These are phyloP conservation scores for Thelonectria rubi DNA, from an alignment of 2,329 filamentous ascomycete species.

Conservation along the genomic window DNA sequence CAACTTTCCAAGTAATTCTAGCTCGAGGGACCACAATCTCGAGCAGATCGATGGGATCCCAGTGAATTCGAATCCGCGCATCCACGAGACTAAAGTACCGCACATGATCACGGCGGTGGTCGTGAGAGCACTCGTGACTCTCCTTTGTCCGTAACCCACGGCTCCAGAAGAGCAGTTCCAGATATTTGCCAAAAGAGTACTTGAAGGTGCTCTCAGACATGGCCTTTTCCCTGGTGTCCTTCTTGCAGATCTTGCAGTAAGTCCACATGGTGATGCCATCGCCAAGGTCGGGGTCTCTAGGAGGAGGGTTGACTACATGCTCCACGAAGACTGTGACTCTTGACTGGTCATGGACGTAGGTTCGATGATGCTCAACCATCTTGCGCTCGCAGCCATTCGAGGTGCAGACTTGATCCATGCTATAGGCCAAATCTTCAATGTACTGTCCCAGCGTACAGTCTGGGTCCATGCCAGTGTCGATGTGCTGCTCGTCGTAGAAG, in stretches of 20 bases:
- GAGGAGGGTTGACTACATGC: constrained; percentile 55
- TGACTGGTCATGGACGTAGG: constrained; percentile 96
- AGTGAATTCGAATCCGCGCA: constrained; percentile 87
- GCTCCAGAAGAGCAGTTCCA: constrained; percentile 98
- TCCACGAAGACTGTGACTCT: constrained; percentile 93
- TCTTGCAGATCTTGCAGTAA: constrained; percentile 89
- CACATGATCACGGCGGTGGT: constrained; percentile 90
- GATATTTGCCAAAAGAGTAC: constrained; percentile 97
- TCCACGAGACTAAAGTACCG: constrained; percentile 92
- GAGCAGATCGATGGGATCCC: constrained; percentile 89
- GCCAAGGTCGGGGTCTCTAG: constrained; percentile 53
- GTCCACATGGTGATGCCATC: constrained; percentile 95
- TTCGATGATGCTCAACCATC: constrained; percentile 92
- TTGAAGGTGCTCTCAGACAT: constrained; percentile 98
- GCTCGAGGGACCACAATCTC: constrained; percentile 93
- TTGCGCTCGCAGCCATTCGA: constrained; percentile 86
- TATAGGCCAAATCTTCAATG: constrained; percentile 86
- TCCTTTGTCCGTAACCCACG: constrained; percentile 79
- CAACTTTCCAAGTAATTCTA: constrained; percentile 96
- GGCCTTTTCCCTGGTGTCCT: constrained; percentile 85
- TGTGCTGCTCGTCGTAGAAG: constrained; percentile 94
- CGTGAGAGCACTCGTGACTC: constrained; percentile 80
- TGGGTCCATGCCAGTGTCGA: constrained; percentile 74
- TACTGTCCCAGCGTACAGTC: constrained; percentile 96
- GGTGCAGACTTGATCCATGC: constrained; percentile 79